phyloP scores from a whole-genome alignment of 2,329 filamentous ascomycete genomes.

The Colletotrichum acutatum region DNA sequence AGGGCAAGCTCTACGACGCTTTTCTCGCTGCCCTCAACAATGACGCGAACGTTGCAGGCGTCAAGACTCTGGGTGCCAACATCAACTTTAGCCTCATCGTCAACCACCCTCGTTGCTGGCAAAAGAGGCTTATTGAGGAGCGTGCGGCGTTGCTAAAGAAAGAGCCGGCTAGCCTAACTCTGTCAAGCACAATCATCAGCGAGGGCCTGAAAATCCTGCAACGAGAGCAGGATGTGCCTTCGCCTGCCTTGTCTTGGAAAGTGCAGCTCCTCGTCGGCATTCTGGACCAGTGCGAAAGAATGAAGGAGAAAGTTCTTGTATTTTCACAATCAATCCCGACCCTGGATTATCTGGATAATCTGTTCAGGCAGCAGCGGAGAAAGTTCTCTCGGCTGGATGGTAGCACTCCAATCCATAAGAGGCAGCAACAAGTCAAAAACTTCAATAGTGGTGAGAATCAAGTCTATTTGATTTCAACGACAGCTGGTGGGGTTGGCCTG shows the following conservation, averaged over 20 bases:
- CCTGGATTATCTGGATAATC: conserved; percentile 73
- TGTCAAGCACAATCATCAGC: conserved; percentile 16
- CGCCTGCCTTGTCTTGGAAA: conserved; percentile 73
- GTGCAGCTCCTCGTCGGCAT: conserved; percentile 75
- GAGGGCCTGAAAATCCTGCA: conserved; percentile 50
- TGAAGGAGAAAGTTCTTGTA: conserved; percentile 80
- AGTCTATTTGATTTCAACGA: conserved; percentile 85
- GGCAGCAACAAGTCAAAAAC: conserved; percentile 71
- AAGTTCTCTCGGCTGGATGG: conserved; percentile 76
- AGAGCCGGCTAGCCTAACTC: conserved; percentile 15
- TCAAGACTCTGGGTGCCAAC: conserved; percentile 48
- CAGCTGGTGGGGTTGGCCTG: conserved; percentile 82
- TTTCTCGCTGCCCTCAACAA: conserved; percentile 48
- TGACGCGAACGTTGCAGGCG: conserved; percentile 2
- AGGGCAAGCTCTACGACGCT: conserved; percentile 69
- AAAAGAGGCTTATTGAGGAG: conserved; percentile 46
- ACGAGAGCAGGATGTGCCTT: conserved; percentile 51
- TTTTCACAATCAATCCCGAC: conserved; percentile 81
- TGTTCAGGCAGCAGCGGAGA: conserved; percentile 62
- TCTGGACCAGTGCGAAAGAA: conserved; percentile 69
- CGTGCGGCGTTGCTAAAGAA: conserved; percentile 8
- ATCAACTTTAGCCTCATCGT: conserved; percentile 59
- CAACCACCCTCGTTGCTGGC: conserved; percentile 63
- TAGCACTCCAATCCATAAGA: conserved; percentile 60
- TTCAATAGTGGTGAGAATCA: conserved; percentile 72